Evolutionary conservation across 1,284 basidiomycete genomes (phyloP).

Genomic region (Pseudozyma hubeiensis): DNA sequence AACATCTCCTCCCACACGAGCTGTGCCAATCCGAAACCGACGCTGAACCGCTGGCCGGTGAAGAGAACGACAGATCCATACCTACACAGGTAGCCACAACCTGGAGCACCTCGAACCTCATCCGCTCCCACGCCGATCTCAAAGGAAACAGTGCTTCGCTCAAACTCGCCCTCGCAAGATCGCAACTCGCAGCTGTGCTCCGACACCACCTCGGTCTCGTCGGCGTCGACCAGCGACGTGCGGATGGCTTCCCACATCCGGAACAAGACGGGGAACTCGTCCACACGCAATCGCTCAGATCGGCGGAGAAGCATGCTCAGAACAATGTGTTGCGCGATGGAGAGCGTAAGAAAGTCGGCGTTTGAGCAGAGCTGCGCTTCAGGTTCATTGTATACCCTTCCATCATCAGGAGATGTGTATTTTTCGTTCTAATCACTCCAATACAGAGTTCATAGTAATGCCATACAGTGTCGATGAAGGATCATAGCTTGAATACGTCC

Average conservation of each 20-base stretch:
- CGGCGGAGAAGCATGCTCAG: slow-evolving; percentile 18
- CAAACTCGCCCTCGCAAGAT: slow-evolving; percentile 21
- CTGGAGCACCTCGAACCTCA: slow-evolving; percentile 25
- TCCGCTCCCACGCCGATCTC: slow-evolving; percentile 3
- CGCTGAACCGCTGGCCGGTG: not conserved
- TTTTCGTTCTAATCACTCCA: too few species aligned
- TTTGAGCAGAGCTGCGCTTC: slow-evolving; percentile 7
- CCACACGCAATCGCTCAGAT: slow-evolving; percentile 30
- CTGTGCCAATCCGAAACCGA: not conserved
- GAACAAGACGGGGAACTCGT: slow-evolving; percentile 18
- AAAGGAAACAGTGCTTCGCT: not conserved
- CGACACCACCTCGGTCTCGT: slow-evolving; percentile 31
- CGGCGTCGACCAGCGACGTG: slow-evolving; percentile 17
- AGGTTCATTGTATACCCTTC: slow-evolving; percentile 10
- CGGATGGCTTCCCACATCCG: slow-evolving; percentile 19
- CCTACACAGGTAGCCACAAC: slow-evolving; percentile 26
- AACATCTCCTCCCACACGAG: slow-evolving; percentile 20
- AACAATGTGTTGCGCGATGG: slow-evolving; percentile 37
- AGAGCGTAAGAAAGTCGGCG: slow-evolving; percentile 31
- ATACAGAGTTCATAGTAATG: too few species aligned
- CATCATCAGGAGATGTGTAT: too few species aligned
- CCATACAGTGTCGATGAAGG: not conserved
- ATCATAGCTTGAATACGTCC: slow-evolving; percentile 50
- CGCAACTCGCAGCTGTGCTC: slow-evolving; percentile 37
- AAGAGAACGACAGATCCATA: slow-evolving; percentile 10